Base-by-base conservation (phyloP, 1,139 yeast species). In the Pichia sp. region DNA sequence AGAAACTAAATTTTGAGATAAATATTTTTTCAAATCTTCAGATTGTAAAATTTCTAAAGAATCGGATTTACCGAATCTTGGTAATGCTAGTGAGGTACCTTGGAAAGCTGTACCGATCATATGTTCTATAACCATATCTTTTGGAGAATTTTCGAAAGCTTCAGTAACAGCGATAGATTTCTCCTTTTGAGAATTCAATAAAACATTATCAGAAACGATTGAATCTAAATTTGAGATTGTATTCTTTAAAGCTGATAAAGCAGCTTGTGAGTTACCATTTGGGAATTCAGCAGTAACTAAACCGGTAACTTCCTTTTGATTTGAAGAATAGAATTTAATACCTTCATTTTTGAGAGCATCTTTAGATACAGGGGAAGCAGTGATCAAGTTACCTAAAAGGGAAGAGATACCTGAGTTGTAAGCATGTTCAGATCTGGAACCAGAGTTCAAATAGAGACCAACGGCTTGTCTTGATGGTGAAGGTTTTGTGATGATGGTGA, bases 61-160 rank as follows among this genome's bases (percentile, higher is more conserved):
- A 49, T 81, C 89, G 33, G 68, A 52, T 50, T 85, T 81, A 70
- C 94, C 94, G 54, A 71, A 68, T 41, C 74, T 70, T 63, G 94
- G 93, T 61, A 83, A 69, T 42, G 81, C 82, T 54, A 83, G 70
- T 20, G 91, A 79, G 56, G 84, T 79, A 57, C 86, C 85, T 67
- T 83, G 94, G 82, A 74, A 84, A 42, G 93, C 93, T 47, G 88
- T 73, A 47, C 88, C 74, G 56, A 77, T 76, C 68, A 83, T 72
- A 64, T 84, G 93, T 65, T 80, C 84, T 53, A 77, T 59, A 39
- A 79, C 82, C 69, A 64, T 72, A 47, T 64, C 52, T 40, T 66
- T 56, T 46, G 77, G 77, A 52, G 58, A 58, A 35, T 61, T 50
- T 63, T 75, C 82, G 44, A 72, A 58, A 31, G 63, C 65, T 32